Conservation (phyloP, 805 yeast genomes). For the Ogataea henricii region DNA sequence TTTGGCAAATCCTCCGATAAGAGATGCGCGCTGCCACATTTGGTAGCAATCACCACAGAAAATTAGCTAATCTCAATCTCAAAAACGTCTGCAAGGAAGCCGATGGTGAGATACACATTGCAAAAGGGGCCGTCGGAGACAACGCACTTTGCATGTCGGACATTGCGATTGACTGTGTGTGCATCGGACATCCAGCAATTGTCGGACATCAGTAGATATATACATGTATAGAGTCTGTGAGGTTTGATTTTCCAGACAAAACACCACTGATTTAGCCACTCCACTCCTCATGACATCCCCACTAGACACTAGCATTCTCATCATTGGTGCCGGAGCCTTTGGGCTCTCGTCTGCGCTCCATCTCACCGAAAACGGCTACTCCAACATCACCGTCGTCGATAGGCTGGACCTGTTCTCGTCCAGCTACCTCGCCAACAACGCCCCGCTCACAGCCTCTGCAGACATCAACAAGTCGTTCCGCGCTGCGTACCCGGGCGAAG, state of each 20-base stretch:
- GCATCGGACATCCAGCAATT: too few species aligned
- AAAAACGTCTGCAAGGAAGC: too few species aligned
- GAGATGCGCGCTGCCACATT: conserved; percentile 24
- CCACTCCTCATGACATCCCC: neutral
- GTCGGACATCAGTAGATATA: too few species aligned
- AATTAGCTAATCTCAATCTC: neutral
- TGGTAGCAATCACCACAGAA: neutral
- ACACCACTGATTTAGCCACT: too few species aligned
- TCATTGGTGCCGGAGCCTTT: conserved; percentile 55
- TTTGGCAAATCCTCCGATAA: conserved; percentile 40
- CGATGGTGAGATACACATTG: too few species aligned
- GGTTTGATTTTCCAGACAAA: too few species aligned
- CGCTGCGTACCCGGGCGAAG: conserved; percentile 37
- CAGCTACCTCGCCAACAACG: conserved; percentile 32
- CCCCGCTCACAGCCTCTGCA: conserved; percentile 40
- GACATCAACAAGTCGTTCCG: conserved; percentile 42
- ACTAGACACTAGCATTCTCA: conserved; percentile 25
- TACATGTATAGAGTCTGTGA: too few species aligned
- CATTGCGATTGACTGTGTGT: too few species aligned
- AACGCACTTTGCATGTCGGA: too few species aligned
- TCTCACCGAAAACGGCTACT: conserved; percentile 37
- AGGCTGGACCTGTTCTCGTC: conserved; percentile 30
- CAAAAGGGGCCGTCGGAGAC: too few species aligned
- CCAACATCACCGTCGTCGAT: conserved; percentile 39
- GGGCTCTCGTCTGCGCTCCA: conserved; percentile 49